Evolutionary conservation across 192 early-diverging fungal genomes (phyloP).

Genomic region (Linnemannia exigua): DNA sequence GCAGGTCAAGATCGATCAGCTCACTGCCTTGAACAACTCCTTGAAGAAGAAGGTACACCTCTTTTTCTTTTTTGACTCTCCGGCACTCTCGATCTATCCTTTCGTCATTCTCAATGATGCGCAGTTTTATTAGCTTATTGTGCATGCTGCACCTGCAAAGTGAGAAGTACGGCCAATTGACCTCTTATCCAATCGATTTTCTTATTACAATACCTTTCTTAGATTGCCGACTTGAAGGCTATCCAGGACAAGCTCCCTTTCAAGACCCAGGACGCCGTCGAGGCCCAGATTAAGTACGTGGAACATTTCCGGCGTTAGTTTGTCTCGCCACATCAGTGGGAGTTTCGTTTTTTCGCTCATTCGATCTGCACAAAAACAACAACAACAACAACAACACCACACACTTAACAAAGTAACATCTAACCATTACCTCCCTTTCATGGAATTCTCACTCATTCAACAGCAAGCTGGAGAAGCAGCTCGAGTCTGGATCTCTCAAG

Average conservation of each 20-base stretch:
- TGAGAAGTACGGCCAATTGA: not conserved
- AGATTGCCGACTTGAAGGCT: conserved; percentile 81
- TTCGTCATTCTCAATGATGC: not conserved
- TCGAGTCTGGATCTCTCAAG: conserved; percentile 81
- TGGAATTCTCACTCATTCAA: conserved; percentile 2
- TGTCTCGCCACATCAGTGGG: not conserved
- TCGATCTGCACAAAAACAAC: not conserved
- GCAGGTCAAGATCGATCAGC: conserved; percentile 78
- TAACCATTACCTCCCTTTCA: not conserved
- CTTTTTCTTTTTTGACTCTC: not conserved
- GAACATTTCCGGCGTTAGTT: not conserved
- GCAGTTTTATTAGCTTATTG: not conserved
- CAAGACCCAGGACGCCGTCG: conserved; percentile 87
- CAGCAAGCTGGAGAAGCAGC: conserved; percentile 81
- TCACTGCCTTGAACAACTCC: conserved; percentile 78
- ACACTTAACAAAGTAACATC: not conserved
- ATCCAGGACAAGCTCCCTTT: conserved; percentile 83
- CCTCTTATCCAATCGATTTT: not conserved
- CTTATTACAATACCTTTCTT: not conserved
- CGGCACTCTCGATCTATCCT: not conserved
- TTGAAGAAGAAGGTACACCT: conserved; percentile 83
- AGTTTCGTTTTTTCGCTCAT: not conserved
- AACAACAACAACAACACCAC: not conserved
- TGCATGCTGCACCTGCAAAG: not conserved
- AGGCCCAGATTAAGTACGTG: conserved; percentile 77